Conservation (phyloP, 2,329 filamentous ascomycete genomes). For the Aspergillus sp. region DNA sequence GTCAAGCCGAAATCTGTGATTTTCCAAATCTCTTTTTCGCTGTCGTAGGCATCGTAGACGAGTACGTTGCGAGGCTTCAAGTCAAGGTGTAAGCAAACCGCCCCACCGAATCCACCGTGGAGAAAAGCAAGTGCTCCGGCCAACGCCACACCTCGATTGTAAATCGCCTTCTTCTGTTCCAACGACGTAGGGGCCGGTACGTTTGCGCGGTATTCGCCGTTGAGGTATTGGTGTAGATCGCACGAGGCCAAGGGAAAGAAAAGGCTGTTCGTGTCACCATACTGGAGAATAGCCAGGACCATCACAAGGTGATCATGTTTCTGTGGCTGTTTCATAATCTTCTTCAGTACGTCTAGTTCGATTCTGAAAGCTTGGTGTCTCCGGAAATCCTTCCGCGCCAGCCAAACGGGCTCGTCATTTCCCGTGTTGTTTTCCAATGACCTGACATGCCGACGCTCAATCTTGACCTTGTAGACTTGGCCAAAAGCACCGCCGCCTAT, state of each 20-base stretch:
- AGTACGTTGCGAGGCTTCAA: conserved; percentile 47
- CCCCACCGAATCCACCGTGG: conserved; percentile 41
- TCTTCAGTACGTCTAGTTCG: conserved; percentile 41
- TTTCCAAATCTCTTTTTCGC: conserved; percentile 37
- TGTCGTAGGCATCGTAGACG: conserved; percentile 24
- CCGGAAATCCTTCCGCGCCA: conserved; percentile 47
- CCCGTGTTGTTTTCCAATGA: conserved; percentile 19
- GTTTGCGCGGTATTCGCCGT: conserved; percentile 21
- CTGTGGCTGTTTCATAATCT: conserved; percentile 38
- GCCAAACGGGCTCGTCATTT: conserved; percentile 17
- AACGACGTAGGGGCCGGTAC: conserved; percentile 15
- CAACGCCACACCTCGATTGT: conserved; percentile 36
- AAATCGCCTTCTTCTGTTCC: conserved; percentile 30
- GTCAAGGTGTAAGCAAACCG: conserved; percentile 50
- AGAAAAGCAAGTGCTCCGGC: conserved; percentile 44
- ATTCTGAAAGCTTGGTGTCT: conserved; percentile 19
- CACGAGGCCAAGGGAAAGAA: conserved; percentile 48
- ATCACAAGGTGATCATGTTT: conserved; percentile 43
- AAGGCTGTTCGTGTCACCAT: conserved; percentile 42
- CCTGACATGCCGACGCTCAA: conserved; percentile 43
- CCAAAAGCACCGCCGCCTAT: conserved; percentile 41
- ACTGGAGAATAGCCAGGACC: conserved; percentile 42
- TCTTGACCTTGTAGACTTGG: conserved; percentile 32
- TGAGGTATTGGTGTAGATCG: conserved; percentile 46
- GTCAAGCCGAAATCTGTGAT: conserved; percentile 51